Evolutionary conservation across 441 rosid species (phyloP).

Genomic region (Erodium moschatum): DNA sequence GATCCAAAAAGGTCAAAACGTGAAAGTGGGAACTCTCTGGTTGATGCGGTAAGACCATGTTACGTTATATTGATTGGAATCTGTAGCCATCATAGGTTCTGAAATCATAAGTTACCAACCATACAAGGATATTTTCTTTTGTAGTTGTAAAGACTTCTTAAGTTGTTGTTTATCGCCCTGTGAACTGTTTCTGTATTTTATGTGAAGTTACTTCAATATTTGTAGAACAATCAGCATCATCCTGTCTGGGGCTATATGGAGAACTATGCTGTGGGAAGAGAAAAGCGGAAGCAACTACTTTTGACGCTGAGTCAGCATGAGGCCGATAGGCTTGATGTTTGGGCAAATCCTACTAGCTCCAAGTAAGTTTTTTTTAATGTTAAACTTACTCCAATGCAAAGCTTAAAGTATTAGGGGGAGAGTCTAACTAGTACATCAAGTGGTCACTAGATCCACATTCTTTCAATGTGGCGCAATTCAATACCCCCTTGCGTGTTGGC

Average conservation of each 20-base stretch:
- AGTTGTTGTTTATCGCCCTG: constrained; percentile 7
- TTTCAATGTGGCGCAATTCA: neutral
- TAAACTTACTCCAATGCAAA: neutral
- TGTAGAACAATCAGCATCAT: constrained; percentile 66
- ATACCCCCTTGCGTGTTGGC: neutral
- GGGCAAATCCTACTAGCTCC: constrained; percentile 84
- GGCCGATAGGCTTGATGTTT: constrained; percentile 97
- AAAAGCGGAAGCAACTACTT: constrained; percentile 85
- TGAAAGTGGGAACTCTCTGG: constrained; percentile 47
- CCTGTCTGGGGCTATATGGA: constrained; percentile 98
- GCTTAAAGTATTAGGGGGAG: neutral
- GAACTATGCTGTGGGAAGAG: constrained; percentile 65
- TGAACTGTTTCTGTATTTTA: constrained; percentile 15
- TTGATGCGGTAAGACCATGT: constrained; percentile 41
- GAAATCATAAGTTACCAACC: constrained; percentile 5
- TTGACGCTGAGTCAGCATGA: constrained; percentile 90
- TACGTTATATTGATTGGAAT: constrained; percentile 5
- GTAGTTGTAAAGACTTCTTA: constrained; percentile 6
- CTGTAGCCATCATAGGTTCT: neutral
- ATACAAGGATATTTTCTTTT: neutral
- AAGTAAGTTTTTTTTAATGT: constrained; percentile 23
- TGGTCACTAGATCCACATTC: too few relatives aligned
- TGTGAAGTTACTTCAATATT: constrained; percentile 21
- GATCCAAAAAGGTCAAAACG: constrained; percentile 52
- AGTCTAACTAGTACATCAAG: neutral